A percentile compares a stretch with the other conserved stretches of the same genome.
Conservation (phyloP, 2,329 filamentous ascomycete species). For the Diaporthe citrichinensis region DNA sequence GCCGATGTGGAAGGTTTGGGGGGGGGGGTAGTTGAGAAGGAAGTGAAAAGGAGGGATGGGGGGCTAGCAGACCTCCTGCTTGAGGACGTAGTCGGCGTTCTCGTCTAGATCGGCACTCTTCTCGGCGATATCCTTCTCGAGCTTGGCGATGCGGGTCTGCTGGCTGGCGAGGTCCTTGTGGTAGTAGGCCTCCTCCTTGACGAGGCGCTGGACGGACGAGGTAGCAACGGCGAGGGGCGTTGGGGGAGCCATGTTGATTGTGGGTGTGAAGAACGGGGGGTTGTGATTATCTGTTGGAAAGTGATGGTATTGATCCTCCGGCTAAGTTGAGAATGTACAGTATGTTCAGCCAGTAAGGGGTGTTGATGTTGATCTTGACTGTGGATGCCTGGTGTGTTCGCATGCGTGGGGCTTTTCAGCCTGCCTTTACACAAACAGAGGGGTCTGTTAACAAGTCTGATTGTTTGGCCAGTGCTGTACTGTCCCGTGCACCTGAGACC, state of each 20-base stretch:
- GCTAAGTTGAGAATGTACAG: neutral
- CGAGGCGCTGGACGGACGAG: constrained; percentile 82
- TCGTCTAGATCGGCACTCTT: constrained; percentile 70
- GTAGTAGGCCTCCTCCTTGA: constrained; percentile 94
- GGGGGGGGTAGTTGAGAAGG: neutral
- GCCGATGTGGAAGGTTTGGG: neutral
- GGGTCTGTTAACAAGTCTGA: neutral
- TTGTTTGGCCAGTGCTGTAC: neutral
- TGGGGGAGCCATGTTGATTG: constrained; percentile 78
- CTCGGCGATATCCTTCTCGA: constrained; percentile 72
- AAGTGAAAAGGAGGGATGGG: neutral
- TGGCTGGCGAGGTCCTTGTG: constrained; percentile 87
- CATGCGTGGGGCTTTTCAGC: neutral
- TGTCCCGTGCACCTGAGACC: constrained; percentile 20
- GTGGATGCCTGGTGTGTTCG: neutral
- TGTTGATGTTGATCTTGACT: constrained; percentile 3
- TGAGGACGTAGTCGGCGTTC: constrained; percentile 84
- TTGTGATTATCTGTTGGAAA: neutral
- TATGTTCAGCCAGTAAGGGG: neutral
- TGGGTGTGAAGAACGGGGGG: no score
- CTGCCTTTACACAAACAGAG: constrained; percentile 12
- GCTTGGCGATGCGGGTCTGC: constrained; percentile 76
- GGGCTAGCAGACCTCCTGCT: constrained; percentile 81
- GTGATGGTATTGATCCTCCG: neutral
- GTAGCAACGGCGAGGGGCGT: constrained; percentile 85